These are phyloP conservation scores for Leucosporidium creatinivorum DNA, from an alignment of 768 basidiomycete genomes.

Conservation along the genomic window DNA sequence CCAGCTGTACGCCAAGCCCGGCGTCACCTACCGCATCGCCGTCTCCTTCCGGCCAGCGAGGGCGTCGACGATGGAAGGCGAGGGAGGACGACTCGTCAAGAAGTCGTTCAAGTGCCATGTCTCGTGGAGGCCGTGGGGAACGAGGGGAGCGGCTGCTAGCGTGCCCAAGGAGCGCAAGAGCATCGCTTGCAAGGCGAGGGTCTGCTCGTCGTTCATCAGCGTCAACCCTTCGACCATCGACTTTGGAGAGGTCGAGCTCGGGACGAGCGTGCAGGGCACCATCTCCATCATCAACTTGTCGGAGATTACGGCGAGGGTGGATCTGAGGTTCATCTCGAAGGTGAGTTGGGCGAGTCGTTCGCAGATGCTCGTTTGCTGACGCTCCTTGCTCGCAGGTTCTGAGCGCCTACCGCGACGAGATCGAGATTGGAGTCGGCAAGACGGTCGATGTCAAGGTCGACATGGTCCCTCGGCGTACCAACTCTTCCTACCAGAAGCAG, in stretches of 20 bases:
- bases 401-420: conserved; percentile 38
- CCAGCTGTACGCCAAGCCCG: conserved; percentile 39
- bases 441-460: conserved; percentile 39
- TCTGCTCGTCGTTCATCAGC: conserved; percentile 38
- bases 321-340: conserved; percentile 40
- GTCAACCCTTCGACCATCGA: conserved; percentile 35
- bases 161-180: conserved; percentile 28
- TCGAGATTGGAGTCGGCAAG: conserved; percentile 38
- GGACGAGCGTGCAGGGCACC: conserved; percentile 34
- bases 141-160: neutral
- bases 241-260: conserved; percentile 40
- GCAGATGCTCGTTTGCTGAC: neutral
- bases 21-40: conserved; percentile 39
- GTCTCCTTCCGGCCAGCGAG: conserved; percentile 35
- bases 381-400: conserved; percentile 25
- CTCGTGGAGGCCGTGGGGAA: conserved; percentile 11
- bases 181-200: conserved; percentile 35
- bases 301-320: conserved; percentile 38
- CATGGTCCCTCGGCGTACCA: conserved; percentile 41
- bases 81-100: conserved; percentile 34
- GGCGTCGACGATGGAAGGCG: conserved; percentile 20
- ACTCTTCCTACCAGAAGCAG: conserved; percentile 41
- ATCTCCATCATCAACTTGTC: conserved; percentile 37
- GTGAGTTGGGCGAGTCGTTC: neutral
- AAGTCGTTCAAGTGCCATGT: conserved; percentile 38